phyloP scores from a whole-genome alignment of 805 yeast species.

The Wickerhamiella musiphila region DNA sequence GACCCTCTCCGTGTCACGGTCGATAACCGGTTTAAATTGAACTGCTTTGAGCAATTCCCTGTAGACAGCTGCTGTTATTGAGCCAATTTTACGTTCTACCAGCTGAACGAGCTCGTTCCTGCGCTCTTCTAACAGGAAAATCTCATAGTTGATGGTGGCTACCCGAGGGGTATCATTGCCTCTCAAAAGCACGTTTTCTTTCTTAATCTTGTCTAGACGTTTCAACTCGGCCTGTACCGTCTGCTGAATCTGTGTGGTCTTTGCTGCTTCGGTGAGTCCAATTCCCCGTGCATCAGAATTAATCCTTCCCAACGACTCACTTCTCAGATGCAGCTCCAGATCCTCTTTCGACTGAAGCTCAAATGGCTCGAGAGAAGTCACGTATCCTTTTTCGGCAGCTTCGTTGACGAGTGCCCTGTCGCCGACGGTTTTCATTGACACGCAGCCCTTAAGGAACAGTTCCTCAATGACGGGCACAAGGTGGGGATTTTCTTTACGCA shows the following conservation, averaged over 20 bases:
- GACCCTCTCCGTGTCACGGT: conserved; percentile 19
- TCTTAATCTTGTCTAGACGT: not conserved
- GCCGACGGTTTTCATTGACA: not conserved
- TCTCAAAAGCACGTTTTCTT: not conserved
- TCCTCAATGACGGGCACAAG: conserved; percentile 50
- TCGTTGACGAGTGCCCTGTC: not conserved
- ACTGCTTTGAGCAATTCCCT: conserved; percentile 43
- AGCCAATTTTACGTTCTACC: conserved; percentile 53
- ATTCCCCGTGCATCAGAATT: conserved; percentile 38
- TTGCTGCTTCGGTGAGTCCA: conserved; percentile 44
- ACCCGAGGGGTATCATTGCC: not conserved
- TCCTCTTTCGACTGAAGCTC: conserved; percentile 21
- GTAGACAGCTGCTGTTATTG: conserved; percentile 47
- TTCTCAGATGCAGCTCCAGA: conserved; percentile 10
- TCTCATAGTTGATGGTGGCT: conserved; percentile 43
- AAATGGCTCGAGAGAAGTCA: conserved; percentile 29
- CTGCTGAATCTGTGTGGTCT: conserved; percentile 13
- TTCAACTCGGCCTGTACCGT: conserved; percentile 6
- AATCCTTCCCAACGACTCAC: conserved; percentile 7
- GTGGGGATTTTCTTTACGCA: conserved; percentile 25
- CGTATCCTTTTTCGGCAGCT: conserved; percentile 16
- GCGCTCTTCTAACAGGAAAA: conserved; percentile 53
- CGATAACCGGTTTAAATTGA: conserved; percentile 9
- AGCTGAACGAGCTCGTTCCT: conserved; percentile 43
- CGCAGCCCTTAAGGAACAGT: conserved; percentile 48